Conservation (phyloP, 2,329 filamentous ascomycete species). For the Allantophomopsis lycopodina region DNA sequence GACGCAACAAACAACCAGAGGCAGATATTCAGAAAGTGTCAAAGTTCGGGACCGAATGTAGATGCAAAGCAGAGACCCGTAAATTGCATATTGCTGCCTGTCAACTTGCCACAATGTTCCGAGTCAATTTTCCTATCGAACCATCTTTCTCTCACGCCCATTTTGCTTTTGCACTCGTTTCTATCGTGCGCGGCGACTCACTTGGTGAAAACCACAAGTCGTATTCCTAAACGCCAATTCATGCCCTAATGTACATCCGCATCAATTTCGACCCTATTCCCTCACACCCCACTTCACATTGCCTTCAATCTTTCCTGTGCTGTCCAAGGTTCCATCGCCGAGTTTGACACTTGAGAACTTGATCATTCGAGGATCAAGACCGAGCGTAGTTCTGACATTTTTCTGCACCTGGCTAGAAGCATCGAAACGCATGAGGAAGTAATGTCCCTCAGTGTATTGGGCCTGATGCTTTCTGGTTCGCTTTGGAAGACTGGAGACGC, state of each 20-base stretch:
- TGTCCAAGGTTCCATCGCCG: constrained; percentile 46
- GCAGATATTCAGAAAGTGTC: no score
- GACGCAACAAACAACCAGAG: no score
- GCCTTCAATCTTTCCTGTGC: constrained; percentile 19
- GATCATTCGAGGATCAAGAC: constrained; percentile 82
- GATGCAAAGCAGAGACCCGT: no score
- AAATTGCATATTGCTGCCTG: no score
- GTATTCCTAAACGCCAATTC: no score
- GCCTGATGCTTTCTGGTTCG: constrained; percentile 70
- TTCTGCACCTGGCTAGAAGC: constrained; percentile 59
- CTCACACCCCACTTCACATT: constrained; percentile 14
- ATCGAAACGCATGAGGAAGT: constrained; percentile 98
- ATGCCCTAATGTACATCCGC: neutral
- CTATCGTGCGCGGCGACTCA: no score
- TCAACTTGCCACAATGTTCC: no score
- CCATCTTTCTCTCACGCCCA: no score
- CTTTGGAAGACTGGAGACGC: constrained; percentile 74
- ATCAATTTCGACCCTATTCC: constrained; percentile 3
- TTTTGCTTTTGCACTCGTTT: no score
- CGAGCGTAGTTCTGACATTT: constrained; percentile 60
- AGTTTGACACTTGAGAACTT: constrained; percentile 78
- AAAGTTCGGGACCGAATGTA: no score
- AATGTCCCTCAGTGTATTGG: constrained; percentile 74
- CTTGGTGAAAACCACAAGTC: no score
- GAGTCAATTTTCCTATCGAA: no score